Evolutionary conservation across 345 rosid species (phyloP).

Genomic region (Mallotus nudiflorus): DNA sequence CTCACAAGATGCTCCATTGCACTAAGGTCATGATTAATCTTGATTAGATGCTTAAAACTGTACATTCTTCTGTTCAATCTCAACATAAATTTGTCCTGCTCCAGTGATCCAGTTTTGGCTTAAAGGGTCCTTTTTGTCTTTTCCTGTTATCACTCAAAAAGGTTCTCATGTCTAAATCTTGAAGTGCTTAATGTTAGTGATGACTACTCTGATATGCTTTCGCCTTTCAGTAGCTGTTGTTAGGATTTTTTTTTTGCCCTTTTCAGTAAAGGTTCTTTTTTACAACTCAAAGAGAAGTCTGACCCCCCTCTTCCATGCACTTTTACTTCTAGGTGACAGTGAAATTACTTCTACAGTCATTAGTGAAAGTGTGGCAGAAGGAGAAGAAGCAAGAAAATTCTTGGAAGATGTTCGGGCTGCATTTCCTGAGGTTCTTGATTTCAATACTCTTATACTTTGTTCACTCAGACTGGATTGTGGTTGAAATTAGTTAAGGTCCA

Average conservation of each 20-base stretch:
- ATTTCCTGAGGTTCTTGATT: conserved; percentile 75
- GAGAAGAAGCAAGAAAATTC: conserved; percentile 77
- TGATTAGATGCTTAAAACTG: too few relatives aligned
- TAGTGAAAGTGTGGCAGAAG: conserved; percentile 81
- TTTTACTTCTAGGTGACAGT: conserved; percentile 63
- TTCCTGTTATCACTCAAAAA: not conserved
- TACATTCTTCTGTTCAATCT: too few relatives aligned
- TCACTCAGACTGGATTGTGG: not conserved
- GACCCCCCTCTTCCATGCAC: conserved; percentile 7
- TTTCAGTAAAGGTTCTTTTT: not conserved
- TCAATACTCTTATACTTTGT: not conserved
- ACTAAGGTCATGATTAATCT: too few relatives aligned
- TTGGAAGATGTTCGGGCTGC: conserved; percentile 81
- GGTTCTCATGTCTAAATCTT: not conserved
- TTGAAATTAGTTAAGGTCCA: not conserved
- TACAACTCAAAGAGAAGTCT: too few relatives aligned
- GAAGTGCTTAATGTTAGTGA: not conserved
- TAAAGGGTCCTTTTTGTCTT: too few relatives aligned
- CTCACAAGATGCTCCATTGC: too few relatives aligned
- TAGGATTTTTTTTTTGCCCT: not conserved
- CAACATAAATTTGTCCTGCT: too few relatives aligned
- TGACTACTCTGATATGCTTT: not conserved
- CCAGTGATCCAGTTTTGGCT: too few relatives aligned
- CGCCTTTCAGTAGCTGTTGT: not conserved
- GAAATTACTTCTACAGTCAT: conserved; percentile 67